Base-by-base conservation (phyloP, 495 filamentous ascomycete species). In the Hamigera avellanea region DNA sequence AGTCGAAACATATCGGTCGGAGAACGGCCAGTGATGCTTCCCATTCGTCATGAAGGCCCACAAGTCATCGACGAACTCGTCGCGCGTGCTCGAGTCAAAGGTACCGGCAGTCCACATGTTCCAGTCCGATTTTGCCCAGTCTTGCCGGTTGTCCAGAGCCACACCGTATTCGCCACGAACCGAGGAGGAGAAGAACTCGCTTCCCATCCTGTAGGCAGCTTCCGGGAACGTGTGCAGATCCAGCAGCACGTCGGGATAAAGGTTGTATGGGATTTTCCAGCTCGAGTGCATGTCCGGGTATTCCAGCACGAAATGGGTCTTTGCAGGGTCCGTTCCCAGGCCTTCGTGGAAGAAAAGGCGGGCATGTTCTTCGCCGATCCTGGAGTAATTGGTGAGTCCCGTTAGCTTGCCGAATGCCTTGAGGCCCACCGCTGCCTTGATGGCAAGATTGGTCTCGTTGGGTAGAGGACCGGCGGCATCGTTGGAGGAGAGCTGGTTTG, bases 361-460 rank as follows among this genome's bases (percentile, higher is more conserved):
- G 14, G 64, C 69, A 36, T 58, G 58, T 15, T 55, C 43, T 6
- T 61, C 47, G 2, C 58, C 67, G 32, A 57, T 54, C 5, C 42
- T 46, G 8, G 59, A 64, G 42, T 72, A 73, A 8, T 54, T 50
- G 0, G 31, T 14, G 6, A 53, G 36, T 3, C 60, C 59, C 30
- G 55, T 61, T 26, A 70, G 36, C 15, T 51, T 49, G 5, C 70
- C 67, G 40, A 56, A 67, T 21, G 70, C 69, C 29, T 61, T 66
- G 19, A 78, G 54, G 1, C 64, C 72, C 2, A 78, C 59, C 2
- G 71, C 69, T 17, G 69, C 66, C 35, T 73, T 75, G 44, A 76
- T 70, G 3, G 72, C 72, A 1, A 76, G 60, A 40, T 69, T 72
- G 2, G 71, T 76, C 43, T 73, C 65, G 41, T 75, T 73, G 6